Evolutionary conservation across 2,329 filamentous ascomycete species (phyloP).

Genomic region (Verticillium dahliae): DNA sequence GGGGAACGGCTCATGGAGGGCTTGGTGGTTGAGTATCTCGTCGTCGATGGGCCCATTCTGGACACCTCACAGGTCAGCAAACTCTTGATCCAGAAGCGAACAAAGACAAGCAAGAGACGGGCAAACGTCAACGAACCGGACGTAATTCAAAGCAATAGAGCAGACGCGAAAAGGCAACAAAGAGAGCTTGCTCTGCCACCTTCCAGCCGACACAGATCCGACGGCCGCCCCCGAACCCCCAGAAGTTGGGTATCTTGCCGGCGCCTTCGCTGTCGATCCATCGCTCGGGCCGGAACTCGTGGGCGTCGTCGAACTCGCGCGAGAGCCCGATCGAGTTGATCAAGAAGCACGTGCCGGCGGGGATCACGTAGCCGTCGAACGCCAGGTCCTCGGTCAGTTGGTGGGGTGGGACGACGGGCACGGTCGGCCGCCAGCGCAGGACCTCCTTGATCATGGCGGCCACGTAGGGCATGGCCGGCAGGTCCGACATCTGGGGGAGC

Average conservation of each 20-base stretch:
- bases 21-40: constrained; percentile 6
- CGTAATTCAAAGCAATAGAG: constrained; percentile 14
- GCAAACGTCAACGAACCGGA: not conserved
- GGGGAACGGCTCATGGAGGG: constrained; percentile 10
- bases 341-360: constrained; percentile 7
- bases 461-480: constrained; percentile 20
- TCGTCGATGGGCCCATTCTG: constrained; percentile 8
- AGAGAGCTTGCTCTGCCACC: constrained; percentile 16
- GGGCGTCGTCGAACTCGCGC: constrained; percentile 14
- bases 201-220: constrained; percentile 16
- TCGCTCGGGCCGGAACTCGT: constrained; percentile 11
- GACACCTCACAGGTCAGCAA: not conserved
- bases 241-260: constrained; percentile 23
- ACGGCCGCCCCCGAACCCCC: constrained; percentile 18
- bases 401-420: constrained; percentile 29
- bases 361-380: constrained; percentile 5
- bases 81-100: not conserved
- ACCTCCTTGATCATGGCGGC: constrained; percentile 23
- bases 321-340: constrained; percentile 26
- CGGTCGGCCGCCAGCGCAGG: constrained; percentile 22
- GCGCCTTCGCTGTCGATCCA: constrained; percentile 21
- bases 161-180: constrained; percentile 16
- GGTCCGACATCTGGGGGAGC: constrained; percentile 19
- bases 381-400: constrained; percentile 19
- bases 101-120: not conserved